Evolutionary conservation across 257 asterid genomes (phyloP).

Genomic region (Ocimum tenuiflorum): DNA sequence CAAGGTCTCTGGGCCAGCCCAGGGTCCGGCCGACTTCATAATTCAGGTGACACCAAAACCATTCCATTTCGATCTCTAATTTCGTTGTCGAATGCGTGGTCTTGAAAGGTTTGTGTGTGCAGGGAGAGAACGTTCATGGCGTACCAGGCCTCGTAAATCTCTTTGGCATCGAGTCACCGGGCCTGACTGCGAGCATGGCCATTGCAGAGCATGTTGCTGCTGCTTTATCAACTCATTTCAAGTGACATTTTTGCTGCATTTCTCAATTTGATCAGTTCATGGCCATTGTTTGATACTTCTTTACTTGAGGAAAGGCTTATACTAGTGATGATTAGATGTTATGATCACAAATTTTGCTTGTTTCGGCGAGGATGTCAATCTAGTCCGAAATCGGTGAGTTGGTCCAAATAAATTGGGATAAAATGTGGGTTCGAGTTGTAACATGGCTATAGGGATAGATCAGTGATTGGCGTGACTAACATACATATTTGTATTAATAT

Average conservation of each 20-base stretch:
- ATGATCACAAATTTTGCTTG: too few species aligned
- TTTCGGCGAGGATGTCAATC: too few species aligned
- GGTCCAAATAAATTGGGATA: too few species aligned
- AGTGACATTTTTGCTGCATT: neutral
- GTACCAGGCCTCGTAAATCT: conserved; percentile 58
- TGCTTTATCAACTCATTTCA: conserved; percentile 25
- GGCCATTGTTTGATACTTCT: too few species aligned
- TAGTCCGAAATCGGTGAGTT: too few species aligned
- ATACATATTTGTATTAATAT: too few species aligned
- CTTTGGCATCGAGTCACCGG: conserved; percentile 86
- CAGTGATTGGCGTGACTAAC: too few species aligned
- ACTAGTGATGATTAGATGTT: too few species aligned
- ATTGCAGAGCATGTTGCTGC: conserved; percentile 70
- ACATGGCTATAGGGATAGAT: too few species aligned
- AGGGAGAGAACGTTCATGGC: conserved; percentile 69
- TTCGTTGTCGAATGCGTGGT: neutral
- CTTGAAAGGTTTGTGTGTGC: neutral
- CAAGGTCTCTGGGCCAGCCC: conserved; percentile 59
- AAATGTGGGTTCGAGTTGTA: too few species aligned
- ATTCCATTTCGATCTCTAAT: neutral
- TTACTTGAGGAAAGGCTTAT: too few species aligned
- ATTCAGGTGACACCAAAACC: conserved; percentile 46
- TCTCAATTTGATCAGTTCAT: too few species aligned
- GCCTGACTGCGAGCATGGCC: conserved; percentile 70
- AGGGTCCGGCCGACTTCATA: conserved; percentile 52